These are phyloP conservation scores for Gentiana macrophylla DNA, from an alignment of 257 asterid genomes.

Conservation along the genomic window DNA sequence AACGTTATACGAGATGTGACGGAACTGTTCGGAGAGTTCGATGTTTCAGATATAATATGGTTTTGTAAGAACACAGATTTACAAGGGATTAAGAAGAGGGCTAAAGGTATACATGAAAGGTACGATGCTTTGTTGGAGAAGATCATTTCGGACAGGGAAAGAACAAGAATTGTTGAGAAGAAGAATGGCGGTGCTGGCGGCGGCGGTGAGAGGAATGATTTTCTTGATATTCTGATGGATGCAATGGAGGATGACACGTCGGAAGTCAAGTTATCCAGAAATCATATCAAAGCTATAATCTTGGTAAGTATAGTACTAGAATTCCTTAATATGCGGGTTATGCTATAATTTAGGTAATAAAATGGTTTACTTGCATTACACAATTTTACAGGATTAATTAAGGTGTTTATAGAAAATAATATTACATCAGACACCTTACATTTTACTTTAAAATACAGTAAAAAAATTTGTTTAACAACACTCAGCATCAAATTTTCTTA, in stretches of 20 bases:
- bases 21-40: constrained; percentile 48
- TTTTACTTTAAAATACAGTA: too few relatives aligned
- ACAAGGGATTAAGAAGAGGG: constrained; percentile 50
- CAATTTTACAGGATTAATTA: too few relatives aligned
- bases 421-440: too few relatives aligned
- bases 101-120: constrained; percentile 35
- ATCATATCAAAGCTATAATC: constrained; percentile 50
- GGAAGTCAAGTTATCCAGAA: constrained; percentile 42
- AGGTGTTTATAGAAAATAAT: too few relatives aligned
- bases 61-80: constrained; percentile 42
- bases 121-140: constrained; percentile 47
- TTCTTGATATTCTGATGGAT: constrained; percentile 49
- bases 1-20: constrained; percentile 48
- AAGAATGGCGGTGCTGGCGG: too few relatives aligned
- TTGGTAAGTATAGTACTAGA: constrained; percentile 17
- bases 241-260: constrained; percentile 35
- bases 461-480: too few relatives aligned
- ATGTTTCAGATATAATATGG: constrained; percentile 41
- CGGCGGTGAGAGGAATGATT: constrained; percentile 22
- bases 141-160: constrained; percentile 31
- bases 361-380: too few relatives aligned
- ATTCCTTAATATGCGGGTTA: too few relatives aligned
- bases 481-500: too few relatives aligned
- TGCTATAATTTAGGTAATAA: too few relatives aligned
- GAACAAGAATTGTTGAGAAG: constrained; percentile 2